phyloP scores from a whole-genome alignment of 805 yeast species.

The Ogataea polymorpha region DNA sequence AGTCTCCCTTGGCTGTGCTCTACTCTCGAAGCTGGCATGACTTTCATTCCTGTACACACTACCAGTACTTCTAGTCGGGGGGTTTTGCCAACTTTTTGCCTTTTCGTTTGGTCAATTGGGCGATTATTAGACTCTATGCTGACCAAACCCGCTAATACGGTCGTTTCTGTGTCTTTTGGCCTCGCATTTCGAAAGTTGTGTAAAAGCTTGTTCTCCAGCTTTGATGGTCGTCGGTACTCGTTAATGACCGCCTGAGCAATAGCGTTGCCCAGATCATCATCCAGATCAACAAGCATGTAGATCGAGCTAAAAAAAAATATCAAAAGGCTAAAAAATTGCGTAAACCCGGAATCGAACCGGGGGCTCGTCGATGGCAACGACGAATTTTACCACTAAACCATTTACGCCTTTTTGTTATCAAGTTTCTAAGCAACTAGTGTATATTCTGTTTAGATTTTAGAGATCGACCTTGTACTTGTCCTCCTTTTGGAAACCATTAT shows the following conservation, averaged over 20 bases:
- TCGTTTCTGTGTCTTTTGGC: constrained; percentile 80
- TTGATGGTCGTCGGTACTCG: constrained; percentile 15
- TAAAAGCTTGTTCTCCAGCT: constrained; percentile 8
- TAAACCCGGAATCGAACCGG: constrained; percentile 29
- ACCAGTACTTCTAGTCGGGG: constrained; percentile 38
- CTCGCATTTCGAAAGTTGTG: constrained; percentile 30
- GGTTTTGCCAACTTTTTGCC: constrained; percentile 4
- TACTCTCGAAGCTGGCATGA: constrained; percentile 54
- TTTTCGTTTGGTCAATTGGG: constrained; percentile 5
- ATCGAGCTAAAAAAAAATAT: neutral
- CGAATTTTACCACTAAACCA: constrained; percentile 28
- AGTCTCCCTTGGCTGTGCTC: constrained; percentile 46
- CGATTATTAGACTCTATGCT: constrained; percentile 28
- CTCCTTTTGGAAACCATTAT: too few species aligned
- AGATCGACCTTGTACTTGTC: too few species aligned
- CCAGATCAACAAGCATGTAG: neutral
- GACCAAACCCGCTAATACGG: constrained; percentile 75
- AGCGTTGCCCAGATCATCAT: constrained; percentile 14
- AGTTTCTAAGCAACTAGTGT: neutral
- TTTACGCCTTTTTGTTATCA: constrained; percentile 13
- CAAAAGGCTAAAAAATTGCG: constrained; percentile 19
- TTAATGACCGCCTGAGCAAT: constrained; percentile 15
- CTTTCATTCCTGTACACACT: constrained; percentile 81
- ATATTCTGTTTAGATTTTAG: neutral
- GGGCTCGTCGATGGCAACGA: constrained; percentile 29